Conservation (phyloP, 2,329 filamentous ascomycete genomes). For the Nemania sp. region DNA sequence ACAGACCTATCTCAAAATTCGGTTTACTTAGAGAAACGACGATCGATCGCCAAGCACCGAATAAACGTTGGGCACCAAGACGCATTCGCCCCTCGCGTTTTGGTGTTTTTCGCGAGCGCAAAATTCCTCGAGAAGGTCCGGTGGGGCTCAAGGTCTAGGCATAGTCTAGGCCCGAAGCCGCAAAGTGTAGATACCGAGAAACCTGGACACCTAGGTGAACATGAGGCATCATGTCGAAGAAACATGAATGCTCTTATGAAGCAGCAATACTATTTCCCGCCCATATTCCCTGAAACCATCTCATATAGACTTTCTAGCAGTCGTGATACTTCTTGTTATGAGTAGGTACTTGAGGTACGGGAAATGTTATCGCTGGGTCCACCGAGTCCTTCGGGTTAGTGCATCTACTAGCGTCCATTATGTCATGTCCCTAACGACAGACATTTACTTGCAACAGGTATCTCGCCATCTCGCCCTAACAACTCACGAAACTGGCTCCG, state of each 20-base stretch:
- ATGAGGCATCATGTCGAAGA: neutral
- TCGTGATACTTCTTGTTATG: neutral
- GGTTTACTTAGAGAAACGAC: neutral
- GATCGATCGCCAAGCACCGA: slow-evolving; percentile 8
- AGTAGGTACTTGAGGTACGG: too few species aligned
- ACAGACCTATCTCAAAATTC: too few species aligned
- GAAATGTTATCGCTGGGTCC: neutral
- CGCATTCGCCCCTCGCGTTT: slow-evolving; percentile 33
- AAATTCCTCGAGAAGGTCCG: slow-evolving; percentile 4
- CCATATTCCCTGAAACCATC: neutral
- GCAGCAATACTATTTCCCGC: neutral
- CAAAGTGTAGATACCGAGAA: neutral
- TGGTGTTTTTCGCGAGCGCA: slow-evolving; percentile 31
- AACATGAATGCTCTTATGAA: neutral
- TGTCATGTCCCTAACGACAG: neutral
- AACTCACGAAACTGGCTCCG: slow-evolving; percentile 19
- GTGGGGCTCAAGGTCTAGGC: slow-evolving; percentile 23
- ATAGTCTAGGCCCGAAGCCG: slow-evolving; percentile 4
- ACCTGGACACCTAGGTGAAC: neutral
- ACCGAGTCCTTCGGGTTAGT: neutral
- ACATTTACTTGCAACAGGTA: neutral
- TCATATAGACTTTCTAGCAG: neutral
- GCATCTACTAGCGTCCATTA: neutral
- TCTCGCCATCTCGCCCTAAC: slow-evolving; percentile 33
- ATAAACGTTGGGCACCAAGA: slow-evolving; percentile 1